Percentiles rank a stretch among this genome's conserved stretches.
These are phyloP conservation scores for Lactarius pseudohatsudake DNA, from an alignment of 768 basidiomycete genomes.

Conservation along the genomic window DNA sequence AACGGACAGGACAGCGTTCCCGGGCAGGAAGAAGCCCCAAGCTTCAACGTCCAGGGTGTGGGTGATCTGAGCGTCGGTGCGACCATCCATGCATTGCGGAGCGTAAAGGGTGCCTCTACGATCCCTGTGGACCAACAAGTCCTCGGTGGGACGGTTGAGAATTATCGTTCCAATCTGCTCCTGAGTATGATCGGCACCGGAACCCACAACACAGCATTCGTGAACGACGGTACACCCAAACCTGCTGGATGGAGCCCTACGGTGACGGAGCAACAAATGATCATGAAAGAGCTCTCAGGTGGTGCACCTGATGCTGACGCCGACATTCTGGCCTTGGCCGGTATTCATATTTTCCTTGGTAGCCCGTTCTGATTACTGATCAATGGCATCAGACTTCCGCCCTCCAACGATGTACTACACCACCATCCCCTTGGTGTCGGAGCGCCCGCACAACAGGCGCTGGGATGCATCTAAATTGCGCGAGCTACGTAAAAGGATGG, in stretches of 20 bases:
- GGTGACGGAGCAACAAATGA: conserved; percentile 95
- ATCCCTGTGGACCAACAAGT: conserved; percentile 94
- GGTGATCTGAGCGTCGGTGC: conserved; percentile 85
- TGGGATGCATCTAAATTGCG: conserved; percentile 94
- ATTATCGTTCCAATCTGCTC: conserved; percentile 89
- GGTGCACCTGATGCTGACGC: conserved; percentile 76
- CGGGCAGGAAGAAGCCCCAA: conserved; percentile 60
- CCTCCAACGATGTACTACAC: conserved; percentile 96
- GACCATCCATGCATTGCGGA: conserved; percentile 82
- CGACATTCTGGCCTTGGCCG: conserved; percentile 82
- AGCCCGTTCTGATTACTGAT: background rate
- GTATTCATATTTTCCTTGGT: conserved; percentile 41
- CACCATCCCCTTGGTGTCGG: conserved; percentile 86
- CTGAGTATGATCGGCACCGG: conserved; percentile 86
- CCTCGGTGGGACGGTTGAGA: conserved; percentile 87
- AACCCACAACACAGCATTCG: conserved; percentile 55
- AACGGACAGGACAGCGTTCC: conserved; percentile 65
- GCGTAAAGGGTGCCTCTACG: conserved; percentile 88
- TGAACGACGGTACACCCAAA: conserved; percentile 57
- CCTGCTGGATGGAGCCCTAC: conserved; percentile 66
- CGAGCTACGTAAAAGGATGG: conserved; percentile 91
- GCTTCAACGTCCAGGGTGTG: conserved; percentile 73
- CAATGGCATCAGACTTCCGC: conserved; percentile 67
- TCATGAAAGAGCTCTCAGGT: conserved; percentile 87
- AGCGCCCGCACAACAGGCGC: conserved; percentile 78